phyloP scores from a whole-genome alignment of 306 rosid species.

The Dalbergia oliveri region DNA sequence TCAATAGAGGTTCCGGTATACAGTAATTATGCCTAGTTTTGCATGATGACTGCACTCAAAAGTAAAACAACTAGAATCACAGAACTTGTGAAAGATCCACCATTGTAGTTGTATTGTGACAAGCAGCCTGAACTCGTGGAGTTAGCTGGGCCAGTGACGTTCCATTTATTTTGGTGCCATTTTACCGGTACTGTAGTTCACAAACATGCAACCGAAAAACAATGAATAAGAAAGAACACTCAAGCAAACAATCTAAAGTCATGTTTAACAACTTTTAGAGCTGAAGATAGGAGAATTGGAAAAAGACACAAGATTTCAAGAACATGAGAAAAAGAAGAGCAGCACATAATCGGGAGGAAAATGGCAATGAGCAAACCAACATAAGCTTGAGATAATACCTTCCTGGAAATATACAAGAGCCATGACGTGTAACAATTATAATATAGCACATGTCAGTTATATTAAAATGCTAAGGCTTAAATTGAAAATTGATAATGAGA shows the following conservation, averaged over 20 bases:
- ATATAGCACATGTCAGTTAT: conserved; percentile 41
- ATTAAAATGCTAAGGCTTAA: neutral
- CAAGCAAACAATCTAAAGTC: conserved; percentile 21
- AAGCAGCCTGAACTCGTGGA: conserved; percentile 67
- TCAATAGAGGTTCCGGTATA: too few species aligned
- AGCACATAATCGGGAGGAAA: conserved; percentile 10
- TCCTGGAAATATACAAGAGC: conserved; percentile 81
- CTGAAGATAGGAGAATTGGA: neutral
- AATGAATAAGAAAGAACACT: conserved; percentile 24
- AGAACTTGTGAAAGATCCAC: conserved; percentile 58
- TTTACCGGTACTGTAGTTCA: conserved; percentile 60
- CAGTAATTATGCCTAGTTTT: conserved; percentile 26
- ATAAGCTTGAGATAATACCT: conserved; percentile 59
- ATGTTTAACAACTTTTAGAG: neutral
- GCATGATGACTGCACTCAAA: conserved; percentile 60
- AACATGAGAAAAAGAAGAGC: conserved; percentile 15
- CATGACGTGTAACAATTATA: conserved; percentile 67
- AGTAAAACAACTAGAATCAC: conserved; percentile 56
- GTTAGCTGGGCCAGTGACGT: conserved; percentile 79
- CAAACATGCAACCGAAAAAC: conserved; percentile 38
- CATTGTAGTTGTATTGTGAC: conserved; percentile 52
- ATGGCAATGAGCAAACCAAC: neutral
- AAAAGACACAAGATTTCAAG: conserved; percentile 1
- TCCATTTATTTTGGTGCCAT: too few species aligned
- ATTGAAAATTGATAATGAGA: neutral